Conservation (phyloP, 768 basidiomycete species). For the Serendipita sp. region DNA sequence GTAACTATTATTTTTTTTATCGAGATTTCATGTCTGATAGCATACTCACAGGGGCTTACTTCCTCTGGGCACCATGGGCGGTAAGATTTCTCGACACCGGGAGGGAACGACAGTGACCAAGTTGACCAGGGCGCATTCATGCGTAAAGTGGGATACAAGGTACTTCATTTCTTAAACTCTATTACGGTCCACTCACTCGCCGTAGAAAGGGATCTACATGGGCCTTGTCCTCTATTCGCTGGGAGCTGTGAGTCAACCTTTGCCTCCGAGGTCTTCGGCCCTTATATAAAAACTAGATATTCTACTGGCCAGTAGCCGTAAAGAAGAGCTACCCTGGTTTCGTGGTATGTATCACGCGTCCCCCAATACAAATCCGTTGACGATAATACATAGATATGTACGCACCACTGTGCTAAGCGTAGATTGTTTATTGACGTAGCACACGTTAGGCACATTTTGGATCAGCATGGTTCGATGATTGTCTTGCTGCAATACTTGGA, state of each 20-base stretch:
- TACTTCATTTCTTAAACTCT: not conserved
- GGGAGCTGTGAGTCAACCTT: too few species aligned
- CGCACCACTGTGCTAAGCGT: too few species aligned
- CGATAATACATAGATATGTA: too few species aligned
- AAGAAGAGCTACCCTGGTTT: slow-evolving; percentile 16
- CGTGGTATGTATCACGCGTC: not conserved
- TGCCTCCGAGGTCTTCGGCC: not conserved
- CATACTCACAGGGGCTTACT: slow-evolving; percentile 36
- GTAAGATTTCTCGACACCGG: not conserved
- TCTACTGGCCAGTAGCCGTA: slow-evolving; percentile 18
- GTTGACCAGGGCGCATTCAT: slow-evolving; percentile 10
- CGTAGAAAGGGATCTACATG: too few species aligned
- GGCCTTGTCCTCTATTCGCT: too few species aligned
- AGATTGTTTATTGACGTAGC: too few species aligned
- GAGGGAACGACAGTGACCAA: not conserved
- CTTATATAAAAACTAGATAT: not conserved
- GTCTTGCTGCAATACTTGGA: slow-evolving; percentile 7
- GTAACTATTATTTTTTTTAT: slow-evolving; percentile 19
- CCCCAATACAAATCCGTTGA: not conserved
- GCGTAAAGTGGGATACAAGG: slow-evolving; percentile 11
- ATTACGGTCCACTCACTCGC: too few species aligned
- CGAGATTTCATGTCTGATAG: not conserved
- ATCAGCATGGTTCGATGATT: too few species aligned
- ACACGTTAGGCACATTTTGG: too few species aligned
- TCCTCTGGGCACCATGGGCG: slow-evolving; percentile 41